These are phyloP conservation scores for Batkoa obscura DNA, from an alignment of 371 early-diverging fungal genomes.

Conservation along the genomic window DNA sequence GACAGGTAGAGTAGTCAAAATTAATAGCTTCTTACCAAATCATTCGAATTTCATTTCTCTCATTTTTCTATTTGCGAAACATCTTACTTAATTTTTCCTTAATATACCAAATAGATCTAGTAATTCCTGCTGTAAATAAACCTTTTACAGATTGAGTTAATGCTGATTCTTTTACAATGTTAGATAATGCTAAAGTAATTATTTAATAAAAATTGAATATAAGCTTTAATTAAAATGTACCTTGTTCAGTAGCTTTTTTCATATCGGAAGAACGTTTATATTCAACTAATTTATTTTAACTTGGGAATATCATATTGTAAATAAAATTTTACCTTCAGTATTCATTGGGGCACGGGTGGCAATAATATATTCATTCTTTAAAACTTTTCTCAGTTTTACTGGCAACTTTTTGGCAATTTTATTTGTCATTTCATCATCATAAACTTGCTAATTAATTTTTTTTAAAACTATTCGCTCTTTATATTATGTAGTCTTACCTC, in stretches of 20 bases:
- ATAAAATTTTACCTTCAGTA: no score
- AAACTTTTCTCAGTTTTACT: background rate
- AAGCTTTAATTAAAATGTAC: background rate
- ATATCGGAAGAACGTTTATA: conserved; percentile 3
- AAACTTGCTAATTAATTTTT: conserved; percentile 2
- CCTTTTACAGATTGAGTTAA: conserved; percentile 85
- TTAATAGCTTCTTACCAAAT: no score
- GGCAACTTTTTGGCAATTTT: background rate
- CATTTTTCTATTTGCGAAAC: no score
- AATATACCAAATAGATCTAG: conserved; percentile 50
- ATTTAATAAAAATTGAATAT: background rate
- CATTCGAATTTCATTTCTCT: no score
- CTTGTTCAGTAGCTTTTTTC: conserved; percentile 3
- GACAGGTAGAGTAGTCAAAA: no score
- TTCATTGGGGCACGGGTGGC: background rate
- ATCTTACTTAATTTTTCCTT: conserved; percentile 49
- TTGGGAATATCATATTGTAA: background rate
- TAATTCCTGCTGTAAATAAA: conserved; percentile 67
- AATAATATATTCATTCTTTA: background rate
- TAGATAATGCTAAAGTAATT: conserved; percentile 3
- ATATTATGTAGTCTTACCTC: no score
- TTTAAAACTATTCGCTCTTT: background rate
- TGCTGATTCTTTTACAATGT: conserved; percentile 51
- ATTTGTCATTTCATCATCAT: background rate
- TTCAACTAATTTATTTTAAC: conserved; percentile 7